These are phyloP conservation scores for Scedosporium dehoogii DNA, from an alignment of 2,329 filamentous ascomycete species.

Conservation along the genomic window DNA sequence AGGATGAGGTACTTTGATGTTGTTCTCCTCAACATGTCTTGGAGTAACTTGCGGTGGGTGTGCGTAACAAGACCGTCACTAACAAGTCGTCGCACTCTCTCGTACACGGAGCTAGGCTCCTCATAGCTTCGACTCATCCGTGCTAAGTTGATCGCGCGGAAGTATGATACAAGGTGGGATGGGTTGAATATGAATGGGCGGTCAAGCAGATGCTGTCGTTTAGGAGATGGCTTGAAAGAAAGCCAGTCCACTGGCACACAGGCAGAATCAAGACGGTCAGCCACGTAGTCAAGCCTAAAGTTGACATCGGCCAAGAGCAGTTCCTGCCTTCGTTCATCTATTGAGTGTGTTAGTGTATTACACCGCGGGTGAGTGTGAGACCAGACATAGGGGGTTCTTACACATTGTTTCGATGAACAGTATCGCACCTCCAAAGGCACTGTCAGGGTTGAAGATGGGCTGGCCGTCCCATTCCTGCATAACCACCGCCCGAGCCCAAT, in stretches of 20 bases:
- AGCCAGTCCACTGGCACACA: conserved; percentile 67
- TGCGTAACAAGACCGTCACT: conserved; percentile 44
- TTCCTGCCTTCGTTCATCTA: conserved; percentile 52
- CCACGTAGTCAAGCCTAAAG: conserved; percentile 67
- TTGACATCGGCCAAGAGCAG: conserved; percentile 57
- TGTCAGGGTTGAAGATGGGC: conserved; percentile 57
- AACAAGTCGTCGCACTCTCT: conserved; percentile 45
- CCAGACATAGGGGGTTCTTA: conserved; percentile 31
- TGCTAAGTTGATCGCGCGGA: conserved; percentile 79
- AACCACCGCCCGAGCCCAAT: conserved; percentile 67
- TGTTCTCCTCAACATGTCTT: conserved; percentile 54
- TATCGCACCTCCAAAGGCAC: conserved; percentile 67
- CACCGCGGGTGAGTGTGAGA: not conserved
- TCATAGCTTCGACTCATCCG: conserved; percentile 76
- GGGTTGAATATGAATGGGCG: conserved; percentile 72
- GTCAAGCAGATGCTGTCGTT: conserved; percentile 64
- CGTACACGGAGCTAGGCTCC: conserved; percentile 49
- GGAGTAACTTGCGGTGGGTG: conserved; percentile 50
- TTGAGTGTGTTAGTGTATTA: not conserved
- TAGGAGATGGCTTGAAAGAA: conserved; percentile 48
- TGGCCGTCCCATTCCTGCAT: conserved; percentile 73
- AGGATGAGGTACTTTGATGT: conserved; percentile 64
- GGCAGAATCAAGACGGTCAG: conserved; percentile 64
- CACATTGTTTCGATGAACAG: conserved; percentile 64
- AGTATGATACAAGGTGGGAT: conserved; percentile 66